Conservation (phyloP, 441 rosid species). For the Bocquillonia castaneifolia region DNA sequence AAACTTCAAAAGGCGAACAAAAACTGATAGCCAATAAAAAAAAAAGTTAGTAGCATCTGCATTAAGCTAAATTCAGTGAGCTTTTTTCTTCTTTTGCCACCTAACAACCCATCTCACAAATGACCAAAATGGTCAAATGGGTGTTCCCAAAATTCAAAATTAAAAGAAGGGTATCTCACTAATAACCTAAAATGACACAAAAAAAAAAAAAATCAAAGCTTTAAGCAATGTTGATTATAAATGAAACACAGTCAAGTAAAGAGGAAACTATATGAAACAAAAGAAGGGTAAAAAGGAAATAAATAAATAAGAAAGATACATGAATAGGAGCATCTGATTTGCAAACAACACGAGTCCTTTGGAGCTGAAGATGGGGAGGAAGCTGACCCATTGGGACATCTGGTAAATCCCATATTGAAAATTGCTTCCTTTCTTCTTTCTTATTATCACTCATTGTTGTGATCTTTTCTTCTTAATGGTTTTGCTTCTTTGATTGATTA, state of each 20-base stretch:
- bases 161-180: not conserved
- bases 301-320: conserved; percentile 29
- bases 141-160: not conserved
- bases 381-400: conserved; percentile 64
- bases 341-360: conserved; percentile 57
- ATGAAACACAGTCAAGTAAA: too few relatives aligned
- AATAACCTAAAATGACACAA: too few relatives aligned
- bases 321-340: conserved; percentile 56
- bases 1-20: not conserved
- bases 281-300: too few relatives aligned
- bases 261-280: too few relatives aligned
- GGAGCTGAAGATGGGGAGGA: conserved; percentile 59
- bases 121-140: not conserved
- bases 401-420: conserved; percentile 55
- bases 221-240: too few relatives aligned
- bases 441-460: conserved; percentile 5
- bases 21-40: not conserved
- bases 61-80: not conserved
- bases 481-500: not conserved
- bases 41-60: not conserved
- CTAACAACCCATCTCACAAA: not conserved
- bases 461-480: not conserved
- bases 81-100: not conserved
- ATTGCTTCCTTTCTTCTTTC: conserved; percentile 21
- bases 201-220: too few relatives aligned